phyloP scores from a whole-genome alignment of 2,329 filamentous ascomycete species.

The Cladosporium halotolerans region DNA sequence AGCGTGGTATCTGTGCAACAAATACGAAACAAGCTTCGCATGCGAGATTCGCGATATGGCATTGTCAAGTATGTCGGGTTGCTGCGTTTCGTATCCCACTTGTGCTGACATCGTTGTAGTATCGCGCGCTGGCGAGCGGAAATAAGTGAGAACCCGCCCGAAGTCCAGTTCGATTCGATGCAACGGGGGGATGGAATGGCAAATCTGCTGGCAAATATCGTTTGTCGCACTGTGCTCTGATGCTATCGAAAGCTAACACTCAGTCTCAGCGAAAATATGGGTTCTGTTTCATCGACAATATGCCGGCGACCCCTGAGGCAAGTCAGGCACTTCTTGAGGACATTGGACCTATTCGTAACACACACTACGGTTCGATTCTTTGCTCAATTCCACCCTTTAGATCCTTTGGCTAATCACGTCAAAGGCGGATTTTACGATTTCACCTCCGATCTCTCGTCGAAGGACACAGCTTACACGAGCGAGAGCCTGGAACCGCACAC shows the following conservation, averaged over 20 bases:
- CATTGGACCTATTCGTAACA: slow-evolving; percentile 81
- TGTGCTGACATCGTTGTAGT: background rate
- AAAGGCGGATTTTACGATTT: slow-evolving; percentile 73
- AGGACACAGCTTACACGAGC: slow-evolving; percentile 66
- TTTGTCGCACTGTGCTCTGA: slow-evolving; percentile 4
- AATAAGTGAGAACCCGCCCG: slow-evolving; percentile 23
- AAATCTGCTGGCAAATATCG: slow-evolving; percentile 22
- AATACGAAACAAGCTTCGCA: background rate
- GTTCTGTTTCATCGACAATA: slow-evolving; percentile 69
- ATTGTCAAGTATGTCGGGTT: slow-evolving; percentile 14
- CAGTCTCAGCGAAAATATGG: slow-evolving; percentile 57
- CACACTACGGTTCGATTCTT: slow-evolving; percentile 66
- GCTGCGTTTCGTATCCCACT: slow-evolving; percentile 10
- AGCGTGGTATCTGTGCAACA: slow-evolving; percentile 12
- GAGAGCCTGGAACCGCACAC: slow-evolving; percentile 79
- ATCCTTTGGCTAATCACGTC: background rate
- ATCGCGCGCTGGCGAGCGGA: slow-evolving; percentile 21
- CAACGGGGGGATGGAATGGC: slow-evolving; percentile 19
- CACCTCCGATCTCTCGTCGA: slow-evolving; percentile 76
- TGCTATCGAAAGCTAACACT: background rate
- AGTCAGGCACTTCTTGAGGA: slow-evolving; percentile 70
- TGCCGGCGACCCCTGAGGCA: slow-evolving; percentile 61
- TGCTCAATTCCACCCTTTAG: background rate
- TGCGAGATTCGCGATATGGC: slow-evolving; percentile 2
- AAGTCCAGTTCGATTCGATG: slow-evolving; percentile 20